A percentile compares a stretch with the other conserved stretches of the same genome.
Conservation (phyloP, 352 stramenopile species). For the Phytophthora hybrid region DNA sequence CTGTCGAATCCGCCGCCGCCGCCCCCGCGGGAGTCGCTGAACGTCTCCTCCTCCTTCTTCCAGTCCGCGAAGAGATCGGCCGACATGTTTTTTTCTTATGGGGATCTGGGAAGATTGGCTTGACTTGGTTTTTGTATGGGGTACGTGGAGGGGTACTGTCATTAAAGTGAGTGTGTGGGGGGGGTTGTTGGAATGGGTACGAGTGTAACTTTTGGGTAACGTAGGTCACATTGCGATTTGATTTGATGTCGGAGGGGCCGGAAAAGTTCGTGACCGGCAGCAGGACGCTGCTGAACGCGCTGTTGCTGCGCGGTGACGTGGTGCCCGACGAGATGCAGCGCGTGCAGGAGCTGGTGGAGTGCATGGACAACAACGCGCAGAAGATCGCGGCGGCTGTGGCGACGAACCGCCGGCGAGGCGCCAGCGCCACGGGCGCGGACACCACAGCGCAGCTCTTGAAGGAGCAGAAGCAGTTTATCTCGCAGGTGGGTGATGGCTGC, state of each 20-base stretch:
- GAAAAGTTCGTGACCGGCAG: conserved; percentile 42
- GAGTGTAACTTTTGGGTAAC: neutral
- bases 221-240: neutral
- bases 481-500: conserved; percentile 31
- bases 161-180: neutral
- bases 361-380: conserved; percentile 73
- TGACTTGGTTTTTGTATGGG: conserved; percentile 23
- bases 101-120: conserved; percentile 15
- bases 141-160: neutral
- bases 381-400: conserved; percentile 68
- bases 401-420: conserved; percentile 43
- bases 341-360: conserved; percentile 74
- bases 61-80: conserved; percentile 91
- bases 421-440: conserved; percentile 28
- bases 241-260: neutral
- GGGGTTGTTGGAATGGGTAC: neutral
- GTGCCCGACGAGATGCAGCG: conserved; percentile 60
- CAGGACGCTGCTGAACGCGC: conserved; percentile 45
- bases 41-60: conserved; percentile 80
- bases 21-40: conserved; percentile 35
- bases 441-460: conserved; percentile 61
- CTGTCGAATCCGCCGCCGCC: conserved; percentile 17
- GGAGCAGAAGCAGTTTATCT: conserved; percentile 65
- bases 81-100: conserved; percentile 57
- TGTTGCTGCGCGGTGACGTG: conserved; percentile 29